Conservation (phyloP, 116 monocot genomes). For the Trichopus zeylanicus region DNA sequence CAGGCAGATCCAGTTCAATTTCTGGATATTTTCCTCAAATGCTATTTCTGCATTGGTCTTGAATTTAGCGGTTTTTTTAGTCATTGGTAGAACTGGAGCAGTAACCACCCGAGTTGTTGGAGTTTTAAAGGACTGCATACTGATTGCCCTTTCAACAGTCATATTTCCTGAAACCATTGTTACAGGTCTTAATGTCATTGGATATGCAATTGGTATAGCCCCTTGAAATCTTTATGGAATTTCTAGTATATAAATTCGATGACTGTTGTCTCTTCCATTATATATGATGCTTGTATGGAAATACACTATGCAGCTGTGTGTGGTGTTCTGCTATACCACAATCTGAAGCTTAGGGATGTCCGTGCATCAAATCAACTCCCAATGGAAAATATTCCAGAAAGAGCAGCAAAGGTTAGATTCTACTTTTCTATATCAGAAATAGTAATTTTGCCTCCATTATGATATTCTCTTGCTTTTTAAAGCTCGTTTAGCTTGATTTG, state of each 20-base stretch:
- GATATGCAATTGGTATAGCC: slow-evolving; percentile 87
- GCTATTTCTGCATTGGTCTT: slow-evolving; percentile 87
- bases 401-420: slow-evolving; percentile 46
- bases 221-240: too few species aligned
- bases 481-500: not conserved
- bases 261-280: not conserved
- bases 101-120: slow-evolving; percentile 91
- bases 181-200: slow-evolving; percentile 84
- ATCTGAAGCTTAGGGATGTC: slow-evolving; percentile 77
- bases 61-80: slow-evolving; percentile 86
- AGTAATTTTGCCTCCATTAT: not conserved
- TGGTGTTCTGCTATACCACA: slow-evolving; percentile 94
- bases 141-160: slow-evolving; percentile 89
- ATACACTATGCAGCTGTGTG: slow-evolving; percentile 49
- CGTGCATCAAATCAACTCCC: slow-evolving; percentile 48
- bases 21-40: slow-evolving; percentile 88
- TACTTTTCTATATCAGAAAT: not conserved
- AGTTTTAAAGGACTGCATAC: slow-evolving; percentile 97
- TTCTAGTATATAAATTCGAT: too few species aligned
- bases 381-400: slow-evolving; percentile 44
- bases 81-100: slow-evolving; percentile 95
- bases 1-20: slow-evolving; percentile 74
- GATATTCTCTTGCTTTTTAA: not conserved
- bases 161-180: slow-evolving; percentile 92
- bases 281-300: too few species aligned